These are phyloP conservation scores for Myrmaecium sp. DNA, from an alignment of 2,329 filamentous ascomycete species.

Conservation along the genomic window DNA sequence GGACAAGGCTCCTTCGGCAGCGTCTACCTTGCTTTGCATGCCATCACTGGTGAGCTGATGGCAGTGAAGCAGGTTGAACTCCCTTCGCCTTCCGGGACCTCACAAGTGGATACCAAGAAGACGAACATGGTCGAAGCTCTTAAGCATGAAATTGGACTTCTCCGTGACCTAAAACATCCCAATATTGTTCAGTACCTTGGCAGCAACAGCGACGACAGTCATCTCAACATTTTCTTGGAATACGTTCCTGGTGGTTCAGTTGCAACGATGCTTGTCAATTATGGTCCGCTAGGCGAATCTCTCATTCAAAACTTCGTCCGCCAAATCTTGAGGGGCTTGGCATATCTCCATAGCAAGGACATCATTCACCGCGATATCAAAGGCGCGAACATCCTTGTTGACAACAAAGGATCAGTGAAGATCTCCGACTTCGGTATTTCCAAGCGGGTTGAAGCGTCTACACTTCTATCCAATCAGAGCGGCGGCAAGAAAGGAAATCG, in stretches of 20 bases:
- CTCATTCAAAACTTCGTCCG: conserved; percentile 92
- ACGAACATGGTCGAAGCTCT: conserved; percentile 96
- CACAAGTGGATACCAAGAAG: conserved; percentile 68
- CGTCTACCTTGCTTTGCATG: conserved; percentile 87
- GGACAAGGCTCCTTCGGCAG: conserved; percentile 93
- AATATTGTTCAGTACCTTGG: conserved; percentile 98
- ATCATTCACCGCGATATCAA: conserved; percentile 99
- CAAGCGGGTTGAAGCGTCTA: conserved; percentile 89
- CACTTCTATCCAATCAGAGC: conserved; percentile 41
- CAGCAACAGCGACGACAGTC: conserved; percentile 75
- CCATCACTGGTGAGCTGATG: conserved; percentile 91
- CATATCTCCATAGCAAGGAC: conserved; percentile 82
- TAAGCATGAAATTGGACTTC: conserved; percentile 86
- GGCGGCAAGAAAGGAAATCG: conserved; percentile 41
- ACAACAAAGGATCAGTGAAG: conserved; percentile 98
- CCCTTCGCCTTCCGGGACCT: conserved; percentile 57
- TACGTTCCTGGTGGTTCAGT: conserved; percentile 96
- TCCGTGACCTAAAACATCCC: conserved; percentile 83
- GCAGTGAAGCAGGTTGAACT: conserved; percentile 97
- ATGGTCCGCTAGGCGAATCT: conserved; percentile 84
- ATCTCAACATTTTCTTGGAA: conserved; percentile 98
- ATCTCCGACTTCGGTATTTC: conserved; percentile 98
- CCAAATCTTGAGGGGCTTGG: conserved; percentile 82
- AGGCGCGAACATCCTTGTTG: conserved; percentile 93
- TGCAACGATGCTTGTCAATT: conserved; percentile 96